A percentile compares a stretch with the other conserved stretches of the same genome.
phyloP scores from a whole-genome alignment of 176 grass and related monocot genomes.

The Carex littledalei region DNA sequence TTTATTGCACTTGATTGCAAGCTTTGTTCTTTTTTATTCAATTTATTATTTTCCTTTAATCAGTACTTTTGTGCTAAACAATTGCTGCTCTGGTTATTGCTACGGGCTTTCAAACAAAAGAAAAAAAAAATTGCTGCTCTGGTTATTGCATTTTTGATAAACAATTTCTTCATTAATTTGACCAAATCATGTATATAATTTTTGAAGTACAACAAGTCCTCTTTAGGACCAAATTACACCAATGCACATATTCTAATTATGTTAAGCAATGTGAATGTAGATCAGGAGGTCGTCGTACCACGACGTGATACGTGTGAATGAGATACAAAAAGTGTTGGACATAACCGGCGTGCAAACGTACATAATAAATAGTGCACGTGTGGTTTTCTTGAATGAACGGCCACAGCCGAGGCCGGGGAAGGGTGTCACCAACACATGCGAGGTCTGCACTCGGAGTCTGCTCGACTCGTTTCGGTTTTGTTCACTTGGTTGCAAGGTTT shows the following conservation, averaged over 20 bases:
- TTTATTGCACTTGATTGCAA: background rate
- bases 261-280: conserved; percentile 31
- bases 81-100: background rate
- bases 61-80: background rate
- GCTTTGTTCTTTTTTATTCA: too few species aligned
- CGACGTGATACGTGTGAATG: conserved; percentile 91
- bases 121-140: background rate
- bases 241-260: background rate
- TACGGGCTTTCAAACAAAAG: too few species aligned
- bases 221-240: background rate
- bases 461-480: conserved; percentile 98
- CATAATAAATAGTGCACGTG: conserved; percentile 96
- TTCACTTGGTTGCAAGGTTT: conserved; percentile 94
- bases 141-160: background rate
- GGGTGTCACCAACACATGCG: conserved; percentile 96
- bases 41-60: background rate
- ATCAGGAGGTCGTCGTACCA: conserved; percentile 96
- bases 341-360: conserved; percentile 92
- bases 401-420: conserved; percentile 88
- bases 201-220: background rate
- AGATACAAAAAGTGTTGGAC: conserved; percentile 95
- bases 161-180: background rate
- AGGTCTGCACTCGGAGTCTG: conserved; percentile 91
- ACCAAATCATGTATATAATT: background rate
- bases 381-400: conserved; percentile 95